These are phyloP conservation scores for Quercus rubra DNA, from an alignment of 306 rosid species.

Conservation along the genomic window DNA sequence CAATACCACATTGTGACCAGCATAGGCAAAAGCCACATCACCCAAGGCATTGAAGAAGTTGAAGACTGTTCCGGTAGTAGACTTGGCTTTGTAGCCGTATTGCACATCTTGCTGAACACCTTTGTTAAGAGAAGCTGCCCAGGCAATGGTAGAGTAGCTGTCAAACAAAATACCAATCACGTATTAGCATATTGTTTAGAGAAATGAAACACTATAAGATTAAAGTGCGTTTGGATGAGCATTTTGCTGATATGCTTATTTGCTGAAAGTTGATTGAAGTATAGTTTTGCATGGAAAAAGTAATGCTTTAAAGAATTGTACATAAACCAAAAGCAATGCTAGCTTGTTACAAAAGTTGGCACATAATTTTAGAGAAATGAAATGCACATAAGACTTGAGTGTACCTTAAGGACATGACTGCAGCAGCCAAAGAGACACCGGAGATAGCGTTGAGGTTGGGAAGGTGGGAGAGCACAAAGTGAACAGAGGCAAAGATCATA, in stretches of 20 bases:
- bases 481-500: slow-evolving; percentile 58
- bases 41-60: slow-evolving; percentile 76
- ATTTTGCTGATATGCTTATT: background rate
- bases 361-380: background rate
- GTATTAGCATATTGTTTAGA: background rate
- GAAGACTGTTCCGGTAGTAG: slow-evolving; percentile 50
- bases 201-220: background rate
- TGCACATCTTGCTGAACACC: slow-evolving; percentile 59
- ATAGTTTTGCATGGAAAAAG: too few relatives aligned
- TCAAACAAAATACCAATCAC: slow-evolving; percentile 6
- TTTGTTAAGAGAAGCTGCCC: slow-evolving; percentile 59
- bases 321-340: too few relatives aligned
- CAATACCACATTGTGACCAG: slow-evolving; percentile 91
- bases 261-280: too few relatives aligned
- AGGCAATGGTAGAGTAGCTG: slow-evolving; percentile 93
- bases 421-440: slow-evolving; percentile 44
- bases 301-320: too few relatives aligned
- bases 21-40: slow-evolving; percentile 81
- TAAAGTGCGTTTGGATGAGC: too few relatives aligned
- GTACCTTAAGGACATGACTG: slow-evolving; percentile 55
- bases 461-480: slow-evolving; percentile 54
- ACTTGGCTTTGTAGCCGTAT: slow-evolving; percentile 46
- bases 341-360: background rate
- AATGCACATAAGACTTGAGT: background rate
- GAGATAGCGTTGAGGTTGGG: slow-evolving; percentile 57